These are phyloP conservation scores for Wickerhamomyces silvicola DNA, from an alignment of 805 yeast species.

Conservation along the genomic window DNA sequence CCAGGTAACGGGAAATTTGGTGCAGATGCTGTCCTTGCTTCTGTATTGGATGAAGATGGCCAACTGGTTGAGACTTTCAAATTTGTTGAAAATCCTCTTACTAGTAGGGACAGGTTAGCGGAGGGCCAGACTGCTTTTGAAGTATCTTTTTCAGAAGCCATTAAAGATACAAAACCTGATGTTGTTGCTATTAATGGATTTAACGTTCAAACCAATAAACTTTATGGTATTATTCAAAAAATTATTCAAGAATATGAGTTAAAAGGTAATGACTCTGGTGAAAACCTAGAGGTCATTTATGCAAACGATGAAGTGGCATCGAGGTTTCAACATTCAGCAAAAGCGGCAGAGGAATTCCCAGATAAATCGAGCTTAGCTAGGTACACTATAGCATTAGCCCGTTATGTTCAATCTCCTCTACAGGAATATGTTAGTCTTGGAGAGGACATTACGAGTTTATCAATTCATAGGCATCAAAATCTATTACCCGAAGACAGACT, in stretches of 20 bases:
- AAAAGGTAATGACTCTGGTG: constrained; percentile 42
- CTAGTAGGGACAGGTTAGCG: constrained; percentile 34
- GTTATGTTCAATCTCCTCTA: constrained; percentile 90
- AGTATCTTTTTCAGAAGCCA: constrained; percentile 51
- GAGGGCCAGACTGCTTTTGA: constrained; percentile 55
- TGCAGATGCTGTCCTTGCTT: constrained; percentile 82
- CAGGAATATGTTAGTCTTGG: constrained; percentile 80
- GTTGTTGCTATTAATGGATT: constrained; percentile 88
- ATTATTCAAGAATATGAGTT: constrained; percentile 53
- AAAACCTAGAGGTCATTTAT: constrained; percentile 66
- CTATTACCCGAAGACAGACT: constrained; percentile 60
- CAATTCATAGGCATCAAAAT: constrained; percentile 68
- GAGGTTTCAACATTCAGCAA: constrained; percentile 70
- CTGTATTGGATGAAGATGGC: constrained; percentile 72
- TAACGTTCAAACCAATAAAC: constrained; percentile 61
- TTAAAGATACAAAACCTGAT: constrained; percentile 70
- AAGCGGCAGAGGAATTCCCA: constrained; percentile 74
- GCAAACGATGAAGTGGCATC: constrained; percentile 93
- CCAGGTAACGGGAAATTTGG: constrained; percentile 81
- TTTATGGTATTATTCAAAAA: constrained; percentile 49
- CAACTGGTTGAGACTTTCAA: constrained; percentile 70
- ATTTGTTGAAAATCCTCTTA: constrained; percentile 64
- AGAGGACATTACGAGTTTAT: constrained; percentile 62
- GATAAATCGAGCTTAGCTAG: constrained; percentile 75
- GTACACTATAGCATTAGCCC: constrained; percentile 84